Evolutionary conservation across 1,284 basidiomycete genomes (phyloP).

Genomic region (Inonotus obliquus): DNA sequence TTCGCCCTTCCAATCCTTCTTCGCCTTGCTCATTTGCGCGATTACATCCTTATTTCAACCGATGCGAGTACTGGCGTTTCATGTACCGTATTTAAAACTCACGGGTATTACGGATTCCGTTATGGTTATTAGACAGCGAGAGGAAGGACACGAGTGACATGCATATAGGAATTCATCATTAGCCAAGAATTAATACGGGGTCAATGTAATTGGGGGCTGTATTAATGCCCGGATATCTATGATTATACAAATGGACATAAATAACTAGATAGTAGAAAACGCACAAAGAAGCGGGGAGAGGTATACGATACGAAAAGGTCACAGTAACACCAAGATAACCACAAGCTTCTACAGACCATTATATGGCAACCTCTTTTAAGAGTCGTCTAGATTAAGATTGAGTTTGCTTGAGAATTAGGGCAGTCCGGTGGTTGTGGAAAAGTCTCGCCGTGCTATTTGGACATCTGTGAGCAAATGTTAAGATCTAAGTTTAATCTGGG

Average conservation of each 20-base stretch:
- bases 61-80: not conserved
- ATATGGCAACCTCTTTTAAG: not conserved
- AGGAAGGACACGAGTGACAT: not conserved
- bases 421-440: constrained; percentile 60
- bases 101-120: not conserved
- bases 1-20: not conserved
- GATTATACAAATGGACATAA: not conserved
- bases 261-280: not conserved
- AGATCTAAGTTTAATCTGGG: constrained; percentile 1
- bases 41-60: not conserved
- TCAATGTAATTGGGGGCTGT: not conserved
- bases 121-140: not conserved
- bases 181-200: not conserved
- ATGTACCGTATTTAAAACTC: not conserved
- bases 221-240: not conserved
- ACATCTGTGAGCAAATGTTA: constrained; percentile 8
- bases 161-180: not conserved
- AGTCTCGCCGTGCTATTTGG: constrained; percentile 56
- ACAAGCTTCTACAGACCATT: not conserved
- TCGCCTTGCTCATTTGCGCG: not conserved
- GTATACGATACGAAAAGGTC: not conserved
- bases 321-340: not conserved
- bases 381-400: not conserved
- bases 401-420: constrained; percentile 31
- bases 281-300: not conserved